Conservation (phyloP, 495 filamentous ascomycete species). For the Corynascus novoguineensis region DNA sequence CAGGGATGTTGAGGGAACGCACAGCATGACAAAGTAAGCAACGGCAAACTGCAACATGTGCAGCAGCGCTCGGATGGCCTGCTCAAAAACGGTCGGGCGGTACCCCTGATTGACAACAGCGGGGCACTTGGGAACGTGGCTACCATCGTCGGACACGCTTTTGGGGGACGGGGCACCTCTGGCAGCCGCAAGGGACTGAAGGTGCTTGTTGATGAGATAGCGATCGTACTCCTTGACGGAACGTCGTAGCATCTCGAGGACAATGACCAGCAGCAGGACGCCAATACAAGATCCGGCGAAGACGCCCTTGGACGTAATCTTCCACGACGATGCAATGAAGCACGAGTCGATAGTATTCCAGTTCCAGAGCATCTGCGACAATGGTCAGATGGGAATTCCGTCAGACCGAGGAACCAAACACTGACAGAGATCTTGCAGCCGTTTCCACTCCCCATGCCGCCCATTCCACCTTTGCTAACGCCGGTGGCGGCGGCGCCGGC, state of each 20-base stretch:
- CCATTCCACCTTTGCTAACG: conserved; percentile 5
- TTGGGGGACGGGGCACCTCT: not conserved
- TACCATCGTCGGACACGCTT: not conserved
- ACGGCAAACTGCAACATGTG: conserved; percentile 64
- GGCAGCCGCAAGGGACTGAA: not conserved
- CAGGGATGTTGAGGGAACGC: not conserved
- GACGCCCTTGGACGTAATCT: conserved; percentile 53
- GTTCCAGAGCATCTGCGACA: conserved; percentile 64
- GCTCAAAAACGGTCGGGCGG: conserved; percentile 51
- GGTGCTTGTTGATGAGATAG: conserved; percentile 45
- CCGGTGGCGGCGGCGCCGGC: not conserved
- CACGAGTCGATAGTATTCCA: conserved; percentile 67
- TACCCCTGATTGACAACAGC: conserved; percentile 21
- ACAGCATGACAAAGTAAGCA: conserved; percentile 67
- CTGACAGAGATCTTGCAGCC: conserved; percentile 19
- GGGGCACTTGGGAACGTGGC: not conserved
- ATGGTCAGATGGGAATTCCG: too few species aligned
- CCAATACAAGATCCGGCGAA: conserved; percentile 71
- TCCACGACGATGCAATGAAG: conserved; percentile 64
- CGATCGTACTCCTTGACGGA: conserved; percentile 55
- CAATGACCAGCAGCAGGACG: conserved; percentile 56
- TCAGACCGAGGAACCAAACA: not conserved
- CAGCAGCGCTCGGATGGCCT: conserved; percentile 55
- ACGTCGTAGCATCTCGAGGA: conserved; percentile 60
- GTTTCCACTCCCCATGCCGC: conserved; percentile 9